A percentile compares a stretch with the other conserved stretches of the same genome.
phyloP scores from a whole-genome alignment of 345 rosid genomes.

The Salix koriyanagi region DNA sequence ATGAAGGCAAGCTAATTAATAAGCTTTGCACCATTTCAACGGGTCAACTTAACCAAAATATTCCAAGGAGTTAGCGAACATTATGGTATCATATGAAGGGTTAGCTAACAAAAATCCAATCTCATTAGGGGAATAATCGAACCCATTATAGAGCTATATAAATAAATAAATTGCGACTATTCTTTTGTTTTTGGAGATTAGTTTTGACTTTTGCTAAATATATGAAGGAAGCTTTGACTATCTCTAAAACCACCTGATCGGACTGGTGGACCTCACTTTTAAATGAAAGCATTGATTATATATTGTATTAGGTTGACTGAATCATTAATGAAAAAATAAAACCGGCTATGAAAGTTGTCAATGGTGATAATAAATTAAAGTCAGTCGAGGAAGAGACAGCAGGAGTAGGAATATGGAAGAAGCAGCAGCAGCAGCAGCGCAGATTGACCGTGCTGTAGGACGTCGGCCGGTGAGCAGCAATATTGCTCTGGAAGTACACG shows the following conservation, averaged over 20 bases:
- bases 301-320: background rate
- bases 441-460: too few species aligned
- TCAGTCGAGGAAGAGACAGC: background rate
- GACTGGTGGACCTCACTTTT: background rate
- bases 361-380: background rate
- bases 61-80: background rate
- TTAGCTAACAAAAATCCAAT: background rate
- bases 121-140: background rate
- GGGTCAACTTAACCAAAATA: background rate
- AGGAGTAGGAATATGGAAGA: too few species aligned
- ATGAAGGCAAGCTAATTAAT: too few species aligned
- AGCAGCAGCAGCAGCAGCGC: too few species aligned
- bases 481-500: too few species aligned
- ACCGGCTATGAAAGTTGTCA: background rate
- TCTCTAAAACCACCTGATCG: background rate
- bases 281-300: background rate
- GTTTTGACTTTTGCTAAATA: too few species aligned
- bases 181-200: background rate
- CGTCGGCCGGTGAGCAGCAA: too few species aligned
- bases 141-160: background rate
- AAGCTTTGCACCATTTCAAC: too few species aligned
- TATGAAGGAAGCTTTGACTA: background rate
- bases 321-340: too few species aligned
- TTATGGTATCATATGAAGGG: background rate
- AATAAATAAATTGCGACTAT: background rate